phyloP scores from a whole-genome alignment of 2,329 filamentous ascomycete genomes.

The Penicillium brevicompactum region DNA sequence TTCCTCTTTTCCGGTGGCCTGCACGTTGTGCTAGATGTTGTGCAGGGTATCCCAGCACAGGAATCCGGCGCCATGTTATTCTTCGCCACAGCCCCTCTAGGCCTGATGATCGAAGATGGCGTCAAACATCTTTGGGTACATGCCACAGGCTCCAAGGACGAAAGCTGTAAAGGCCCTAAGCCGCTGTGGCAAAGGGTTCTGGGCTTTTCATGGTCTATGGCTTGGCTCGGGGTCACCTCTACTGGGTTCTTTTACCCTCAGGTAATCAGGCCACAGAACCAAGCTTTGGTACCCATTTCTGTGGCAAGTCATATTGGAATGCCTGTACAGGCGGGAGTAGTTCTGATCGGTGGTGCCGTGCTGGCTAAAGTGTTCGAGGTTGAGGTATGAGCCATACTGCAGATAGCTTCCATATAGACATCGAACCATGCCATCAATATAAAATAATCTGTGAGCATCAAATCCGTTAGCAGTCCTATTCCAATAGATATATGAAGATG shows the following conservation, averaged over 20 bases:
- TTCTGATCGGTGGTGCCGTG: constrained; percentile 6
- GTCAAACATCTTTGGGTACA: too few relatives aligned
- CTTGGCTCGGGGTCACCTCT: constrained; percentile 8
- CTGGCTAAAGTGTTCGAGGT: constrained; percentile 8
- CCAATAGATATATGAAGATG: background rate
- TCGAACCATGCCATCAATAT: too few relatives aligned
- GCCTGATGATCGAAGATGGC: constrained; percentile 32
- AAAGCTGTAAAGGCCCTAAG: background rate
- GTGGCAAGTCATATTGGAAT: constrained; percentile 3
- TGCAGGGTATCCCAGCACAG: constrained; percentile 15
- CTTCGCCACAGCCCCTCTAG: constrained; percentile 25
- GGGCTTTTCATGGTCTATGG: constrained; percentile 9
- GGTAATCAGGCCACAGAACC: constrained; percentile 4
- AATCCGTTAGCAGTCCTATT: too few relatives aligned
- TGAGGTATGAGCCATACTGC: background rate
- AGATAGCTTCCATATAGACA: background rate
- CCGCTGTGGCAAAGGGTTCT: constrained; percentile 8
- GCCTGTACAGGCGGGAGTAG: background rate
- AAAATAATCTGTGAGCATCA: too few relatives aligned
- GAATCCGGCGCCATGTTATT: constrained; percentile 26
- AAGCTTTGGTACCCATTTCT: constrained; percentile 5
- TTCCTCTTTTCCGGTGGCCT: constrained; percentile 29
- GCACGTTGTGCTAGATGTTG: constrained; percentile 21
- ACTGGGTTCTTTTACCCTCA: constrained; percentile 10
- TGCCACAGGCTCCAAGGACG: too few relatives aligned